Conservation (phyloP, 768 basidiomycete species). For the Leccinum rimulosum region DNA sequence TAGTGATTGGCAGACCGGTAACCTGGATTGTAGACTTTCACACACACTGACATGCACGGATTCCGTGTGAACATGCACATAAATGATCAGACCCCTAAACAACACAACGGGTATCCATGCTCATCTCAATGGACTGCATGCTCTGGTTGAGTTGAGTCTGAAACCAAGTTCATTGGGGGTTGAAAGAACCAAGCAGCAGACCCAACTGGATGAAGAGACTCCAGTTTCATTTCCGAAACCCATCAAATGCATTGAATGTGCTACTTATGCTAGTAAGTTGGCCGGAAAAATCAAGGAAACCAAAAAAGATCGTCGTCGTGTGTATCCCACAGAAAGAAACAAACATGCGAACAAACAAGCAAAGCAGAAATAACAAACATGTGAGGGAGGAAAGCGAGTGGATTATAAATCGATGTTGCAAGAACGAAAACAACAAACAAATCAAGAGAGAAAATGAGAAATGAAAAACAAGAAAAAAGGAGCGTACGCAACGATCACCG, state of each 20-base stretch:
- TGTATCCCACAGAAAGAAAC: slow-evolving; percentile 9
- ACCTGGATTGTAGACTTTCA: too few relatives aligned
- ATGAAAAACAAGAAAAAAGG: slow-evolving; percentile 8
- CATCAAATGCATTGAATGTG: not conserved
- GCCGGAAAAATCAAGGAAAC: not conserved
- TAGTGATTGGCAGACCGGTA: too few relatives aligned
- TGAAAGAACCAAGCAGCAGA: too few relatives aligned
- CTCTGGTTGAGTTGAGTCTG: too few relatives aligned
- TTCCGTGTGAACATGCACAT: too few relatives aligned
- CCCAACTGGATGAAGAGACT: not conserved
- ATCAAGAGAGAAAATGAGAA: slow-evolving; percentile 1
- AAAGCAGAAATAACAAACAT: not conserved
- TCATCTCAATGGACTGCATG: too few relatives aligned
- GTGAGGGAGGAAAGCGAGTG: not conserved
- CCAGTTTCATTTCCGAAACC: not conserved
- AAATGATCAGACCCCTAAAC: too few relatives aligned
- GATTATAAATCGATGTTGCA: not conserved
- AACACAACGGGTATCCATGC: too few relatives aligned
- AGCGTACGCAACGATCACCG: slow-evolving; percentile 18
- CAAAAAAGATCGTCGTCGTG: slow-evolving; percentile 3
- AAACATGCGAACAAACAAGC: not conserved
- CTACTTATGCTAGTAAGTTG: not conserved
- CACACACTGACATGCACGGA: too few relatives aligned
- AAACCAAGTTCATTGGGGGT: too few relatives aligned
- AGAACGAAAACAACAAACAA: not conserved